Evolutionary conservation across 371 early-diverging fungal species (phyloP).

Genomic region (Dentiscutata heterogama): DNA sequence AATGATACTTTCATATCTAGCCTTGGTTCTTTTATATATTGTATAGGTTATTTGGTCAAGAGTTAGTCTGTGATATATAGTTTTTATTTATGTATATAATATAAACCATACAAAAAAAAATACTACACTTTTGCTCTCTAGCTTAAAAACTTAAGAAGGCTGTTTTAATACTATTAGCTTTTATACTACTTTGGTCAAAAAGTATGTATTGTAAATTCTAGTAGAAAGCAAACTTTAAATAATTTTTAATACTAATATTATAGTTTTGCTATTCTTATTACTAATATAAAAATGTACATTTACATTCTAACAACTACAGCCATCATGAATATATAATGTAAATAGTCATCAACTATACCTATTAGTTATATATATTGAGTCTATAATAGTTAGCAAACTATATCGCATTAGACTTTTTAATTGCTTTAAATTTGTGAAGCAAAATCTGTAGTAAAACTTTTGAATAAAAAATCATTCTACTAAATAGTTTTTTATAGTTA

Average conservation of each 20-base stretch:
- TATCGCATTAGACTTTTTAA: constrained; percentile 24
- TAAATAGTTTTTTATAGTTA: constrained; percentile 12
- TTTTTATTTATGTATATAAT: no score
- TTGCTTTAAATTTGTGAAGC: constrained; percentile 21
- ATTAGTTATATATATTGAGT: constrained; percentile 43
- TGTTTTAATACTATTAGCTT: constrained; percentile 1
- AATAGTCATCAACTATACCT: constrained; percentile 41
- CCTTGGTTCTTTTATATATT: no score
- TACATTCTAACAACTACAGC: constrained; percentile 26
- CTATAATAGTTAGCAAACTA: constrained; percentile 43
- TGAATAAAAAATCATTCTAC: neutral
- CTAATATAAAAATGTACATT: constrained; percentile 47
- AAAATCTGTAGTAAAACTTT: no score
- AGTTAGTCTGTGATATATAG: no score
- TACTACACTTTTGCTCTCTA: no score
- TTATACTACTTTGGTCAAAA: constrained; percentile 26
- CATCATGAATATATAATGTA: constrained; percentile 44
- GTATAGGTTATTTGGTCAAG: no score
- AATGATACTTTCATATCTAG: no score
- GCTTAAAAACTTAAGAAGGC: no score
- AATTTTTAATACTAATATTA: constrained; percentile 29
- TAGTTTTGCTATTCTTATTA: neutral
- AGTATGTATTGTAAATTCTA: no score
- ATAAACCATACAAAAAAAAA: no score
- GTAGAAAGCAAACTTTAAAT: no score